Evolutionary conservation across 208 protist species (phyloP).

Genomic region (Trypanosoma conorhini): DNA sequence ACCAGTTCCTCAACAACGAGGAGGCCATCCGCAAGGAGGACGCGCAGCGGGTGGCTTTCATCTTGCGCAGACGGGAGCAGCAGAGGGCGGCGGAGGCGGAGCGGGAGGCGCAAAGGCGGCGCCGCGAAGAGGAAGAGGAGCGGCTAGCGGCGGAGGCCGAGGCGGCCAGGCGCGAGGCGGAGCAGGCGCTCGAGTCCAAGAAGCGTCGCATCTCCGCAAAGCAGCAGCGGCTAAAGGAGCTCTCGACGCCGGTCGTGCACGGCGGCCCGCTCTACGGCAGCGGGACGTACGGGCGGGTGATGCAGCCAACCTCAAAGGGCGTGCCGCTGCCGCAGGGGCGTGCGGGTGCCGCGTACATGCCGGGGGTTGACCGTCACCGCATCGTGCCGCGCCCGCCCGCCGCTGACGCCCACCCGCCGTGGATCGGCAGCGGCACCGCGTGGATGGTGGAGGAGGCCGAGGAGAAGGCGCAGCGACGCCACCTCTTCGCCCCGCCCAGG

Average conservation of each 20-base stretch:
- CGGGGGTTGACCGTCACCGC: conserved; percentile 84
- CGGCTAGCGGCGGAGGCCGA: conserved; percentile 30
- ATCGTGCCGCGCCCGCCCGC: conserved; percentile 53
- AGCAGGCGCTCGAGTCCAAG: conserved; percentile 21
- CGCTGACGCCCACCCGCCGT: conserved; percentile 42
- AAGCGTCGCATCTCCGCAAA: conserved; percentile 16
- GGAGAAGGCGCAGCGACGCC: conserved; percentile 27
- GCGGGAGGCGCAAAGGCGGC: conserved; percentile 19
- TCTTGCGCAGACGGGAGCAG: conserved; percentile 30
- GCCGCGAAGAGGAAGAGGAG: conserved; percentile 32
- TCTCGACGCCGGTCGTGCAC: conserved; percentile 42
- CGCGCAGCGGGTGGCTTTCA: conserved; percentile 48
- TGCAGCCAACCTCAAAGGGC: conserved; percentile 41
- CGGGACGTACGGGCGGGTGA: conserved; percentile 42
- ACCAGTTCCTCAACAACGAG: conserved; percentile 62
- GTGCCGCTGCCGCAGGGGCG: conserved; percentile 52
- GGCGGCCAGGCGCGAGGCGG: conserved; percentile 22
- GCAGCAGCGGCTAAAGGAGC: conserved; percentile 31
- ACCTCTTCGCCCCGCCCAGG: conserved; percentile 27
- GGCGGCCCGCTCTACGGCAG: conserved; percentile 25
- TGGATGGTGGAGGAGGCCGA: conserved; percentile 20
- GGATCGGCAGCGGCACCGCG: conserved; percentile 50
- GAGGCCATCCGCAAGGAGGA: conserved; percentile 65
- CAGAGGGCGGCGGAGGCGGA: conserved; percentile 24
- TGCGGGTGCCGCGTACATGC: conserved; percentile 51